Percentiles rank a stretch among this genome's conserved stretches.
These are phyloP conservation scores for Rhizopogon salebrosus DNA, from an alignment of 768 basidiomycete species.

Conservation along the genomic window DNA sequence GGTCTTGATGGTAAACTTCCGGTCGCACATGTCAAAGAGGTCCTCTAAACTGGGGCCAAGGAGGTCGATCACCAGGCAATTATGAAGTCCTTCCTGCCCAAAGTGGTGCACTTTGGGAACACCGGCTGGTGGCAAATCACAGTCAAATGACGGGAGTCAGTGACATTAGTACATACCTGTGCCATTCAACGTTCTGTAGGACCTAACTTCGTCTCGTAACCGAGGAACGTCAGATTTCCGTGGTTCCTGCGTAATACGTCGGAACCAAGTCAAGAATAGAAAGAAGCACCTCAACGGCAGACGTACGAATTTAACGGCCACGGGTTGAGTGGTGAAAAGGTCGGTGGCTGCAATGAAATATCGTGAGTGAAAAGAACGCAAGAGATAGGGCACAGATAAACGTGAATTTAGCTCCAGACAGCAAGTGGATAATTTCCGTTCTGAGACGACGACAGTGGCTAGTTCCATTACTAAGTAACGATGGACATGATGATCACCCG, in stretches of 20 bases:
- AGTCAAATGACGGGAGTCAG: constrained; percentile 11
- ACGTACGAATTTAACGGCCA: constrained; percentile 96
- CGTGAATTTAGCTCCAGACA: background rate
- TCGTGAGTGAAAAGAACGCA: constrained; percentile 9
- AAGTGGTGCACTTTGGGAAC: constrained; percentile 99
- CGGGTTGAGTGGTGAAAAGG: constrained; percentile 76
- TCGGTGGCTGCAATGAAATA: constrained; percentile 60
- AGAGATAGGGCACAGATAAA: background rate
- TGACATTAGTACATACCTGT: constrained; percentile 57
- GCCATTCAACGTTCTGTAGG: constrained; percentile 90
- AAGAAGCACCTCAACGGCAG: constrained; percentile 1
- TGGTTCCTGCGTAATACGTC: constrained; percentile 58
- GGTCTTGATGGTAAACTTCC: constrained; percentile 96
- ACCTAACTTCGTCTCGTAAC: constrained; percentile 93
- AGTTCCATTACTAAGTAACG: constrained; percentile 2
- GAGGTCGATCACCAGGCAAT: constrained; percentile 90
- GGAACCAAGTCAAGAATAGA: constrained; percentile 3
- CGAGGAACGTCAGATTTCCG: constrained; percentile 98
- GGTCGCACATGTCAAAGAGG: constrained; percentile 97
- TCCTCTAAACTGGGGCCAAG: constrained; percentile 98
- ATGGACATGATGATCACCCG: background rate
- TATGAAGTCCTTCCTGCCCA: constrained; percentile 97
- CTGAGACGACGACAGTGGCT: constrained; percentile 6
- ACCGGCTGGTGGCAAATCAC: constrained; percentile 52
- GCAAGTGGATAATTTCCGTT: constrained; percentile 2